These are phyloP conservation scores for Phellopilus nigrolimitatus DNA, from an alignment of 1,284 basidiomycete species.

Conservation along the genomic window DNA sequence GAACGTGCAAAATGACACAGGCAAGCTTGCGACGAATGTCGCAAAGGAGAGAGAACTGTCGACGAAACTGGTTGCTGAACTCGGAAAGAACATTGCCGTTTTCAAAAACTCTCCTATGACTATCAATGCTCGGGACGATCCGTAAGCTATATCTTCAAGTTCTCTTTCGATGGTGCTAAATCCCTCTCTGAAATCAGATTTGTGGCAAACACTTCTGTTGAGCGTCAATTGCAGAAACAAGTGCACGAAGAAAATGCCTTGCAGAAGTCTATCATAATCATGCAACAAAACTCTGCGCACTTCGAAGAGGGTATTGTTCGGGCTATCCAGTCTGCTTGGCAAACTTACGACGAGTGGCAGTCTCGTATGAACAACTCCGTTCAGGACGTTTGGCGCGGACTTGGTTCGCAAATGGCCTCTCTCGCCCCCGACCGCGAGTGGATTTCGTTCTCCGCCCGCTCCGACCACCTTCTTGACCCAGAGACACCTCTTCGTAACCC, in stretches of 20 bases:
- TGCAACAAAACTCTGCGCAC: conserved; percentile 96
- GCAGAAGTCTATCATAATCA: conserved; percentile 98
- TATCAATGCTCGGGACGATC: conserved; percentile 81
- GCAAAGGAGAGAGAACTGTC: conserved; percentile 94
- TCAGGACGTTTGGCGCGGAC: conserved; percentile 75
- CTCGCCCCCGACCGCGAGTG: conserved; percentile 93
- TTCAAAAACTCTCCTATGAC: conserved; percentile 96
- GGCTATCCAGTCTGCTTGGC: conserved; percentile 94
- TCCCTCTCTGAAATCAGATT: conserved; percentile 35
- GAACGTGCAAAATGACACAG: conserved; percentile 98
- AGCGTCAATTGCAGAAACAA: conserved; percentile 87
- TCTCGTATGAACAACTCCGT: conserved; percentile 78
- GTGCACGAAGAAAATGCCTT: conserved; percentile 97
- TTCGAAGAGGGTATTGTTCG: conserved; percentile 98
- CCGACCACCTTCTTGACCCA: conserved; percentile 95
- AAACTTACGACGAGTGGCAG: conserved; percentile 97
- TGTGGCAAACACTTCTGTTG: conserved; percentile 75
- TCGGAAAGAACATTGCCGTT: conserved; percentile 81
- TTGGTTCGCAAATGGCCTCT: conserved; percentile 78
- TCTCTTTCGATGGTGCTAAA: not conserved
- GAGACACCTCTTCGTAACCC: conserved; percentile 90
- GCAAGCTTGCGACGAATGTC: conserved; percentile 89
- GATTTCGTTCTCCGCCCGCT: conserved; percentile 93
- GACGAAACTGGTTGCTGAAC: conserved; percentile 82
- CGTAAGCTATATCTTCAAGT: conserved; percentile 46